Evolutionary conservation across 257 asterid species (phyloP), one percentile per base, ranked within the genome.

Genomic region (Petunia secreta): DNA sequence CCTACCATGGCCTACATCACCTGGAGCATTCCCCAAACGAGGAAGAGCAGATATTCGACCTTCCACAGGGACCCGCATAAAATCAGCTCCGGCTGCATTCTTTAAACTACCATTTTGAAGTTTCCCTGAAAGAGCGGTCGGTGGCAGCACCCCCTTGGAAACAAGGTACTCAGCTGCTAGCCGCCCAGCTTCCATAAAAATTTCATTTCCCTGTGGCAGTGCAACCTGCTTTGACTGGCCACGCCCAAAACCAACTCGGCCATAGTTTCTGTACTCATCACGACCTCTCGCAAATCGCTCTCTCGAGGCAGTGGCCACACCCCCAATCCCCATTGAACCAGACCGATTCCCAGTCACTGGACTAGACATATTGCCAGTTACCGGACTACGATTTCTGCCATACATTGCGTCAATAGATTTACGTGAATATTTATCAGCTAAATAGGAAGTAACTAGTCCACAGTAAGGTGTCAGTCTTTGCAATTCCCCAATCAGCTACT

Each of bases 171-270:
- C 98, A 58, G 98, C 91, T 10, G 99, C 99, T 81, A 96, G 80
- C 84, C 83, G 89, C 59, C 99, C 99, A 60, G 99, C 99, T 85
- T 96, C 98, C 84, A 94, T 81, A 60, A 94, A 91, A 82, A 96
- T 25, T 67, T 91, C 95, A 10, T 89, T 63, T 79, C 79, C 89
- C 41, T 83, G 85, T 0, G 92, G 85, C 41, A 90, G 85, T 67
- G 85, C 95, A 84, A 90, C 89, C 50, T 84, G 91, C 88, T 81
- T 92, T 4, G 89, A 64, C 75, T 85, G 96, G 57, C 92, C 92
- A 38, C 89, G 90, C 59, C 96, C 98, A 87, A 82, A 91, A 80
- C 94, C 92, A 82, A 92, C 92, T 54, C 94, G 96, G 55, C 63
- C 86, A 58, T 88, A 81, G 86, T 83, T 87, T 85, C 97, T 87